A percentile compares a stretch with the other conserved stretches of the same genome.
phyloP scores from a whole-genome alignment of 225 moss, liverwort and hornwort genomes.

The Physcomitrellopsis africana region DNA sequence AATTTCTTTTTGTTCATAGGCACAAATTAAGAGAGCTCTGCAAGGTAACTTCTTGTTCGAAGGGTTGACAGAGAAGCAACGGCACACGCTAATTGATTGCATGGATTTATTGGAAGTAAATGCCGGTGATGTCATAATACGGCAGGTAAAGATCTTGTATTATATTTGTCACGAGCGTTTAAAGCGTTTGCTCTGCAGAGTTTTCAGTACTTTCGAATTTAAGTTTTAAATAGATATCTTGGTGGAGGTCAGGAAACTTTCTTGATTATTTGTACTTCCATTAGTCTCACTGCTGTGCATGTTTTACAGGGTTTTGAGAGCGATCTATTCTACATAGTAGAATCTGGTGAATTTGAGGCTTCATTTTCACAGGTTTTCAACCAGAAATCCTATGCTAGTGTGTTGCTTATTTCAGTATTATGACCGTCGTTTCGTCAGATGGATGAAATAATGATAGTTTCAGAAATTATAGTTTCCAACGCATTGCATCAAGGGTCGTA shows the following conservation, averaged over 20 bases:
- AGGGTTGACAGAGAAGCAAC: constrained; percentile 56
- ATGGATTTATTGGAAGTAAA: constrained; percentile 63
- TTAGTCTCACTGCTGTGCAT: constrained; percentile 19
- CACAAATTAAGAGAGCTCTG: constrained; percentile 49
- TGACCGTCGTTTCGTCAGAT: background rate
- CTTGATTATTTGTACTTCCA: background rate
- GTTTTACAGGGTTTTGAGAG: constrained; percentile 58
- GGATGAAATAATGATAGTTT: background rate
- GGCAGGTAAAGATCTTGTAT: constrained; percentile 48
- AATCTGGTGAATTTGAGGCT: constrained; percentile 65
- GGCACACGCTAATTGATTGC: constrained; percentile 43
- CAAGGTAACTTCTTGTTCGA: constrained; percentile 63
- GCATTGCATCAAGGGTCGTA: too few relatives aligned
- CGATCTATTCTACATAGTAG: constrained; percentile 59
- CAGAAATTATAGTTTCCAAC: too few relatives aligned
- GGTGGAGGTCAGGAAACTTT: background rate
- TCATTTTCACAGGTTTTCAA: constrained; percentile 51
- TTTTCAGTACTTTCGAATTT: background rate
- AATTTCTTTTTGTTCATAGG: constrained; percentile 30
- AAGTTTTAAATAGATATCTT: background rate
- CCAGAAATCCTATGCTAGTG: background rate
- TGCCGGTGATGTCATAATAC: constrained; percentile 57
- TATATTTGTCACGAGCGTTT: background rate
- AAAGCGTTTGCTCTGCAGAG: background rate
- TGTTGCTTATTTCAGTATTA: background rate